A percentile compares a stretch with the other conserved stretches of the same genome.
These are phyloP conservation scores for Didymella exigua DNA, from an alignment of 2,329 filamentous ascomycete species.

Conservation along the genomic window DNA sequence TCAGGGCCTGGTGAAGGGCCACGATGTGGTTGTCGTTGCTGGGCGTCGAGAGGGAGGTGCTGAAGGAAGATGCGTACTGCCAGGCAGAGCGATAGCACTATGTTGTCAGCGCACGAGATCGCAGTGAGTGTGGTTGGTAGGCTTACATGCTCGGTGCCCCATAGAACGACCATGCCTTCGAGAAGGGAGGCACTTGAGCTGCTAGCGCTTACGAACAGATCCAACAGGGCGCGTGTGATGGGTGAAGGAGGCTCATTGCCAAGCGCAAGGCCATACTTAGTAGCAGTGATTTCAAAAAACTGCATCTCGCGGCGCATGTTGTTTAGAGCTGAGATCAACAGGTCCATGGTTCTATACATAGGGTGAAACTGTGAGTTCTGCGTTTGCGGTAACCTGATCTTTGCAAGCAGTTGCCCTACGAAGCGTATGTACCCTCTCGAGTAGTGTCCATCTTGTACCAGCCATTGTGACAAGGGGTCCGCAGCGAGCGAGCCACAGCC, in stretches of 20 bases:
- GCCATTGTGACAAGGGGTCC: slow-evolving; percentile 65
- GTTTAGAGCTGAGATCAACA: slow-evolving; percentile 67
- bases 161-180: slow-evolving; percentile 74
- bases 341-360: slow-evolving; percentile 64
- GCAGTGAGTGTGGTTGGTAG: background rate
- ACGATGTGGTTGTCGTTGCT: slow-evolving; percentile 52
- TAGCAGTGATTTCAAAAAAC: slow-evolving; percentile 70
- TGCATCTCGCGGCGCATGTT: slow-evolving; percentile 70
- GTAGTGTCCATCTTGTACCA: slow-evolving; percentile 74
- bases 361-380: slow-evolving; percentile 52
- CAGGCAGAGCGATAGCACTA: slow-evolving; percentile 56
- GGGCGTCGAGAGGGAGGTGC: slow-evolving; percentile 44
- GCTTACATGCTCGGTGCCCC: slow-evolving; percentile 71
- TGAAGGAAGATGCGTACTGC: slow-evolving; percentile 56
- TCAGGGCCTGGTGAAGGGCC: slow-evolving; percentile 57
- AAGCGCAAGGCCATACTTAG: slow-evolving; percentile 63
- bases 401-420: slow-evolving; percentile 67
- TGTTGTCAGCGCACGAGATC: slow-evolving; percentile 12
- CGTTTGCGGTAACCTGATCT: slow-evolving; percentile 62
- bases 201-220: slow-evolving; percentile 64
- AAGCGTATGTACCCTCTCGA: slow-evolving; percentile 73
- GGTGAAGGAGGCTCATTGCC: slow-evolving; percentile 51
- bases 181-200: slow-evolving; percentile 60
- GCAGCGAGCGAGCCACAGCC: slow-evolving; percentile 66
- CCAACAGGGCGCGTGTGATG: slow-evolving; percentile 61